phyloP scores from a whole-genome alignment of 2,329 filamentous ascomycete genomes.

The Colletotrichum sansevieriae region DNA sequence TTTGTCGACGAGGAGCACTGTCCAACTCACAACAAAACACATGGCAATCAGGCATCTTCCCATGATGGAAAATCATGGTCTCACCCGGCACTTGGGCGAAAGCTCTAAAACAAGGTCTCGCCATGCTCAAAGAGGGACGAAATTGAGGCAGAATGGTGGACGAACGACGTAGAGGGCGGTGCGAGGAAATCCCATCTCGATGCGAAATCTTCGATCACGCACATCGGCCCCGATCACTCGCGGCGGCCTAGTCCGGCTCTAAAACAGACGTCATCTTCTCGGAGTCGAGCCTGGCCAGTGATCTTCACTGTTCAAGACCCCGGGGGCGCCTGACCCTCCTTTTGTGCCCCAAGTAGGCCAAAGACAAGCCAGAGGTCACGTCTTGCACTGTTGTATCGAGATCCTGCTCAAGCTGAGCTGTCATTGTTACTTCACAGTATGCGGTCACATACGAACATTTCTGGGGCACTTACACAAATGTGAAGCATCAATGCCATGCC shows the following conservation, averaged over 20 bases:
- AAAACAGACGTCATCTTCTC: conserved; percentile 38
- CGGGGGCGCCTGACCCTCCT: conserved; percentile 20
- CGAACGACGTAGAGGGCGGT: conserved; percentile 35
- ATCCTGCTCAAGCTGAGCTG: conserved; percentile 25
- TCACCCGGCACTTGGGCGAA: conserved; percentile 24
- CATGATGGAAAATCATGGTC: conserved; percentile 25
- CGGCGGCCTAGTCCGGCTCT: conserved; percentile 33
- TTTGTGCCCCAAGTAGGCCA: not conserved
- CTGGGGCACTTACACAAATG: conserved; percentile 28
- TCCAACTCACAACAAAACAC: conserved; percentile 27
- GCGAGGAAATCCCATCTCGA: conserved; percentile 34
- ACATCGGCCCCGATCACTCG: conserved; percentile 37
- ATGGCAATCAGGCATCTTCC: conserved; percentile 30
- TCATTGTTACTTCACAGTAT: conserved; percentile 8
- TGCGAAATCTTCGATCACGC: conserved; percentile 37
- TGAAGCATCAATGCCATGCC: conserved; percentile 29
- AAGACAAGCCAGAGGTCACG: conserved; percentile 10
- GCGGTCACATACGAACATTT: conserved; percentile 15
- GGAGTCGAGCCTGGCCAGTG: conserved; percentile 33
- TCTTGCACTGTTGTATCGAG: conserved; percentile 34
- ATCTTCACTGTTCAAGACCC: conserved; percentile 35
- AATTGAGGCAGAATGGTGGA: not conserved
- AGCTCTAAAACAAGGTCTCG: conserved; percentile 20
- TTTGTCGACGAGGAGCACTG: conserved; percentile 13
- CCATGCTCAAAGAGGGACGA: not conserved